phyloP scores from a whole-genome alignment of 2,329 filamentous ascomycete species.

The Hypomyces rosellus region DNA sequence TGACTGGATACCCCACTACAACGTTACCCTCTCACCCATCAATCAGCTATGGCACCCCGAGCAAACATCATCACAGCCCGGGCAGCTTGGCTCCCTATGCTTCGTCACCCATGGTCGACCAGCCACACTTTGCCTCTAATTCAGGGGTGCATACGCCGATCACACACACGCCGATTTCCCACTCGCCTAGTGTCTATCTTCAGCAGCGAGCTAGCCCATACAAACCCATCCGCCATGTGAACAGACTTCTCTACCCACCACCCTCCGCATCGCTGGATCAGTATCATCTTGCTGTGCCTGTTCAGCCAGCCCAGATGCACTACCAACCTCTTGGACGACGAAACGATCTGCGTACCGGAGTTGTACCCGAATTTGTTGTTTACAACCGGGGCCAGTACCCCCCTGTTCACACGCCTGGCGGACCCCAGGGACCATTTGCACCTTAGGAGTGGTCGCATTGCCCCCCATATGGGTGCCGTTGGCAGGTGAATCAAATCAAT shows the following conservation, averaged over 20 bases:
- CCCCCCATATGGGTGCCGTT: constrained; percentile 7
- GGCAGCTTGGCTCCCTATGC: constrained; percentile 37
- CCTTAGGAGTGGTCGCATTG: constrained; percentile 27
- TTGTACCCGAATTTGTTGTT: constrained; percentile 57
- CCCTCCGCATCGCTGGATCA: constrained; percentile 73
- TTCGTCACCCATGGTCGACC: neutral
- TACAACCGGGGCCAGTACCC: constrained; percentile 29
- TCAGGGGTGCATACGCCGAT: constrained; percentile 53
- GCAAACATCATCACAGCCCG: constrained; percentile 46
- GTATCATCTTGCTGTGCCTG: constrained; percentile 53
- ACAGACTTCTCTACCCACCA: constrained; percentile 84
- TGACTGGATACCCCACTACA: constrained; percentile 19
- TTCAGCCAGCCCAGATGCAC: constrained; percentile 69
- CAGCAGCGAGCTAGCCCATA: constrained; percentile 89
- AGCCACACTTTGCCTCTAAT: constrained; percentile 54
- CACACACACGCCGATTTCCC: constrained; percentile 57
- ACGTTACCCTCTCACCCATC: constrained; percentile 21
- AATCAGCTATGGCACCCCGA: constrained; percentile 43
- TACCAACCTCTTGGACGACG: constrained; percentile 71
- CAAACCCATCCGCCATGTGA: constrained; percentile 80
- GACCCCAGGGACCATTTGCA: constrained; percentile 28
- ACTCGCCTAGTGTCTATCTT: constrained; percentile 83
- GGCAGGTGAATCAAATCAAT: neutral
- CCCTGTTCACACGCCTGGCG: constrained; percentile 18
- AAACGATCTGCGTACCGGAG: constrained; percentile 60